Percentiles rank a stretch among this genome's conserved stretches.
Conservation (phyloP, 768 basidiomycete species). For the Termitomyces sp. region DNA sequence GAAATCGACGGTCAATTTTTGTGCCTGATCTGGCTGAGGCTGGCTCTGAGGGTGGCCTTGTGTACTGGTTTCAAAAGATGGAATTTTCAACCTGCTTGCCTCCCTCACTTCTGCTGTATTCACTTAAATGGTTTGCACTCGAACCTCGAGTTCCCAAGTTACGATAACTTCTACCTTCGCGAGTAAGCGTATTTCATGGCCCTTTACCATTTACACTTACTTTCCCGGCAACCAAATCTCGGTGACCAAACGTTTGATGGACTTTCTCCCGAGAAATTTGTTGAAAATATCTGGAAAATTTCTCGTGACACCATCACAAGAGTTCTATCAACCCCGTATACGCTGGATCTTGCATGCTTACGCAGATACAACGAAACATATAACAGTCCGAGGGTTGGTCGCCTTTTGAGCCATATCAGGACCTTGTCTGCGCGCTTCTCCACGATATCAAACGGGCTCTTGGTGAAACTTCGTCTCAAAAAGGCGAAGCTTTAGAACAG, state of each 20-base stretch:
- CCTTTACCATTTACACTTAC: background rate
- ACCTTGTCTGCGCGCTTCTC: background rate
- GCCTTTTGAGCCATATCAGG: background rate
- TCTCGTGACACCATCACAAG: background rate
- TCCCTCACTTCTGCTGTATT: background rate
- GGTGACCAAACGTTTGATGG: background rate
- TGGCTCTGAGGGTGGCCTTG: too few relatives aligned
- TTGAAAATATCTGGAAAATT: conserved; percentile 8
- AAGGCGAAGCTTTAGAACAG: too few relatives aligned
- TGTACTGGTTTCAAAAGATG: too few relatives aligned
- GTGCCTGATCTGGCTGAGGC: too few relatives aligned
- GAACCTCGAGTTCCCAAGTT: too few relatives aligned
- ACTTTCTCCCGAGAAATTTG: conserved; percentile 7
- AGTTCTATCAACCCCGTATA: conserved; percentile 4
- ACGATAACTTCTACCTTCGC: background rate
- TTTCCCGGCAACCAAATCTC: background rate
- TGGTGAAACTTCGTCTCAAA: background rate
- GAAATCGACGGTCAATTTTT: too few relatives aligned
- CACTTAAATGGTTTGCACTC: background rate
- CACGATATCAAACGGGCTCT: background rate
- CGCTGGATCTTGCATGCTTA: background rate
- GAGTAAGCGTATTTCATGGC: background rate
- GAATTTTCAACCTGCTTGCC: too few relatives aligned
- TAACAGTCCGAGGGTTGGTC: background rate
- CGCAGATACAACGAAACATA: background rate